A percentile compares a stretch with the other conserved stretches of the same genome.
These are phyloP conservation scores for Leccinum variicolor DNA, from an alignment of 768 basidiomycete genomes.

Conservation along the genomic window DNA sequence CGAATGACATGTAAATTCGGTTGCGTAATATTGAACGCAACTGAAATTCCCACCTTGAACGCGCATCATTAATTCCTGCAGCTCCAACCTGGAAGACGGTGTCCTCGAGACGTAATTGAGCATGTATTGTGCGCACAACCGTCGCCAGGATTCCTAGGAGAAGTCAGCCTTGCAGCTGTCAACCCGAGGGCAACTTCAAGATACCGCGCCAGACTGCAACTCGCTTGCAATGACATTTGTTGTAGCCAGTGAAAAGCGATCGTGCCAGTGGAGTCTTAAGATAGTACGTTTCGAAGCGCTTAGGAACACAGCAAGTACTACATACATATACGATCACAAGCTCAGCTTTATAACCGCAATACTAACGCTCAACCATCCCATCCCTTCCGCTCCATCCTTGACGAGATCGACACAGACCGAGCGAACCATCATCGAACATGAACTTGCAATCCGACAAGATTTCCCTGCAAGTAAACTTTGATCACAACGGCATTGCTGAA, in stretches of 20 bases:
- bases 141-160: too few species aligned
- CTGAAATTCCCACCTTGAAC: neutral
- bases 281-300: conserved; percentile 7
- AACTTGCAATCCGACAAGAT: conserved; percentile 13
- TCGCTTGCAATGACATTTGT: neutral
- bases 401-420: neutral
- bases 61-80: too few species aligned
- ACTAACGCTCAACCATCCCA: conserved; percentile 5
- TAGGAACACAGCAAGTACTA: conserved; percentile 15
- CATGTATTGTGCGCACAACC: neutral
- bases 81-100: neutral
- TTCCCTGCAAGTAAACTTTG: conserved; percentile 2
- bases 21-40: neutral
- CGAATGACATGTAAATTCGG: neutral
- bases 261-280: neutral
- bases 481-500: neutral
- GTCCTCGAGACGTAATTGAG: neutral
- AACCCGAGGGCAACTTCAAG: neutral
- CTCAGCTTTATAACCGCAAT: conserved; percentile 12
- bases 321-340: neutral
- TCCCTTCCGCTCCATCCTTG: neutral
- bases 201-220: neutral
- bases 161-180: neutral
- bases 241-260: neutral
- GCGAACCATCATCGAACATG: conserved; percentile 3